Evolutionary conservation across 345 rosid genomes (phyloP).

Genomic region (Noccaea bulbosa): DNA sequence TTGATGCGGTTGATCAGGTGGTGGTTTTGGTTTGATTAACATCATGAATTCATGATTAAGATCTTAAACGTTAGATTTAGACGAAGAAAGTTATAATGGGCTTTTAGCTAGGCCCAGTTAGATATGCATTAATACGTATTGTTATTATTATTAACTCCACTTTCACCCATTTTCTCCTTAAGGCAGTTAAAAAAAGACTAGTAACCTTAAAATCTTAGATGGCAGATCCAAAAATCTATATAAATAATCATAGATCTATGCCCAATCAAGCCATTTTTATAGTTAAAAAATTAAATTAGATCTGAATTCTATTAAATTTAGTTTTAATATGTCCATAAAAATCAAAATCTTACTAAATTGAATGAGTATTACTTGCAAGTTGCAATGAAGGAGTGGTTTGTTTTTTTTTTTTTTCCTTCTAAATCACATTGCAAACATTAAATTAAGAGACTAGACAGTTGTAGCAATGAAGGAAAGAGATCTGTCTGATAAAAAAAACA

Average conservation of each 20-base stretch:
- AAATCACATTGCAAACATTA: background rate
- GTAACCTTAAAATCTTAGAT: slow-evolving; percentile 25
- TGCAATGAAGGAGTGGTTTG: slow-evolving; percentile 4
- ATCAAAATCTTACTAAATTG: background rate
- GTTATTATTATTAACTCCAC: background rate
- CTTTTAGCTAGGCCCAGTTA: slow-evolving; percentile 24
- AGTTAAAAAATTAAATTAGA: slow-evolving; percentile 6
- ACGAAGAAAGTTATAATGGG: slow-evolving; percentile 2
- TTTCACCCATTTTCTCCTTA: slow-evolving; percentile 8
- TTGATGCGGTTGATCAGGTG: slow-evolving; percentile 38
- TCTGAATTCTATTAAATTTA: background rate
- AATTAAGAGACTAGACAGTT: slow-evolving; percentile 22
- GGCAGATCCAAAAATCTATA: slow-evolving; percentile 11
- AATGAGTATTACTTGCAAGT: slow-evolving; percentile 32
- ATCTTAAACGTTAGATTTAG: slow-evolving; percentile 28
- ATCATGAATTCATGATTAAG: background rate
- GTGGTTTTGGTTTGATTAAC: slow-evolving; percentile 5
- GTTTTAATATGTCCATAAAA: background rate
- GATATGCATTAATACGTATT: background rate
- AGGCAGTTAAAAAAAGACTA: background rate
- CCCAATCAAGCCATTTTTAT: background rate
- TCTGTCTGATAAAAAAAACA: background rate
- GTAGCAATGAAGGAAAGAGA: slow-evolving; percentile 5
- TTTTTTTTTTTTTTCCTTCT: background rate
- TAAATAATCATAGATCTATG: slow-evolving; percentile 11